Evolutionary conservation across 176 grass and related monocot genomes (phyloP).

Genomic region (Puya raimondii): DNA sequence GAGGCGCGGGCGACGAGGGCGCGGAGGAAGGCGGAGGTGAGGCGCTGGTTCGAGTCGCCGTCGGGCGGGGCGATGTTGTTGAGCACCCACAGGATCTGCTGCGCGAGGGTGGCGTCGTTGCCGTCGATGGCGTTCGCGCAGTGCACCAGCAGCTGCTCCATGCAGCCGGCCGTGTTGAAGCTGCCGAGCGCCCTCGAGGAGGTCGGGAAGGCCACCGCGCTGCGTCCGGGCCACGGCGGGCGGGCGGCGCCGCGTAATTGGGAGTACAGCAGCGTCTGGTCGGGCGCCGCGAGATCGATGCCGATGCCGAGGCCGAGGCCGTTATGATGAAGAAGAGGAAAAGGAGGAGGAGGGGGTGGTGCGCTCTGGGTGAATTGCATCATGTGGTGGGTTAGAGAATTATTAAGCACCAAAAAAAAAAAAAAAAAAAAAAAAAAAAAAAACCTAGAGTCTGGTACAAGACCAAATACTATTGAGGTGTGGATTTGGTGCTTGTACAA

Average conservation of each 20-base stretch:
- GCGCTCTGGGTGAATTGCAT: constrained; percentile 84
- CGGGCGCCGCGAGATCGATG: constrained; percentile 37
- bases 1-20: constrained; percentile 79
- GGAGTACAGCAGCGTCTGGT: constrained; percentile 18
- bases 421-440: constrained; percentile 29
- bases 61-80: constrained; percentile 96
- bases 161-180: constrained; percentile 62
- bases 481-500: constrained; percentile 91
- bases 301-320: constrained; percentile 36
- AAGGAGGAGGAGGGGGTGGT: constrained; percentile 34
- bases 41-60: constrained; percentile 81
- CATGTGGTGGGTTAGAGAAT: constrained; percentile 50
- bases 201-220: constrained; percentile 15
- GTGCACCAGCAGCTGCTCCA: constrained; percentile 98
- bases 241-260: constrained; percentile 13
- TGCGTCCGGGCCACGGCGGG: constrained; percentile 31
- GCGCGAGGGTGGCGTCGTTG: constrained; percentile 92
- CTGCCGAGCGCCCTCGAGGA: constrained; percentile 60
- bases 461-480: constrained; percentile 25
- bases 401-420: no score
- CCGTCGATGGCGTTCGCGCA: constrained; percentile 94
- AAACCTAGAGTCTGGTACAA: constrained; percentile 34
- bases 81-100: constrained; percentile 97
- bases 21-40: constrained; percentile 80
- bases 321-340: constrained; percentile 36